phyloP scores from a whole-genome alignment of 2,329 filamentous ascomycete species.

The Alternaria dauci region DNA sequence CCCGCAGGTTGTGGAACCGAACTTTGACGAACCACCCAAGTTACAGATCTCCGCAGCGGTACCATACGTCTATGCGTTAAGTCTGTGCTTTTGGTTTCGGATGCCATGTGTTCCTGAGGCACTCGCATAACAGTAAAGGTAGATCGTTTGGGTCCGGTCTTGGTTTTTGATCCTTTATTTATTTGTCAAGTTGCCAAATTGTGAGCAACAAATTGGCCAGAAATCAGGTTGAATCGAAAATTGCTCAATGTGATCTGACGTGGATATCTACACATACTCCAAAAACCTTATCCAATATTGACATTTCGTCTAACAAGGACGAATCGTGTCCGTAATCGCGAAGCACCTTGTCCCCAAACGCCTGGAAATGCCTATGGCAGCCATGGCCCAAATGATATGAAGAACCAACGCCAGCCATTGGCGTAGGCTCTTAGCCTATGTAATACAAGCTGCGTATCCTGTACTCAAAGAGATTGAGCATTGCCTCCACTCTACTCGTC shows the following conservation, averaged over 20 bases:
- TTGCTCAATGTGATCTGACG: constrained; percentile 12
- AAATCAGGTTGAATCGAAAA: not conserved
- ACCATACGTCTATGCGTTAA: constrained; percentile 25
- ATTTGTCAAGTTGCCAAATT: not conserved
- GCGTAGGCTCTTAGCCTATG: not conserved
- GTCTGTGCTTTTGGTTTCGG: constrained; percentile 14
- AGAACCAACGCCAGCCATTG: not conserved
- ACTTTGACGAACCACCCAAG: constrained; percentile 19
- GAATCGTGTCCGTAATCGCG: constrained; percentile 10
- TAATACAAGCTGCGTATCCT: not conserved
- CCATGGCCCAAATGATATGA: constrained; percentile 7
- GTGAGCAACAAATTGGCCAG: not conserved
- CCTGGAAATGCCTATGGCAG: constrained; percentile 37
- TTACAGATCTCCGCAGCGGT: constrained; percentile 9
- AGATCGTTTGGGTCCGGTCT: not conserved
- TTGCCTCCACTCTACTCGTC: constrained; percentile 42
- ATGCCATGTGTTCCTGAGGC: constrained; percentile 23
- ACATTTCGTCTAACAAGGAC: constrained; percentile 6
- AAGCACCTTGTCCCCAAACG: constrained; percentile 26
- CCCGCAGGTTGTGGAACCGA: constrained; percentile 20
- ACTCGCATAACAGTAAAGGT: constrained; percentile 3
- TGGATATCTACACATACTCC: constrained; percentile 26
- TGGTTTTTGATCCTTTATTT: not conserved
- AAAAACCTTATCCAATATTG: constrained; percentile 4
- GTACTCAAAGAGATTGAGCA: not conserved